Conservation (phyloP, 805 yeast species). For the Hanseniaspora pseudoguilliermondii region DNA sequence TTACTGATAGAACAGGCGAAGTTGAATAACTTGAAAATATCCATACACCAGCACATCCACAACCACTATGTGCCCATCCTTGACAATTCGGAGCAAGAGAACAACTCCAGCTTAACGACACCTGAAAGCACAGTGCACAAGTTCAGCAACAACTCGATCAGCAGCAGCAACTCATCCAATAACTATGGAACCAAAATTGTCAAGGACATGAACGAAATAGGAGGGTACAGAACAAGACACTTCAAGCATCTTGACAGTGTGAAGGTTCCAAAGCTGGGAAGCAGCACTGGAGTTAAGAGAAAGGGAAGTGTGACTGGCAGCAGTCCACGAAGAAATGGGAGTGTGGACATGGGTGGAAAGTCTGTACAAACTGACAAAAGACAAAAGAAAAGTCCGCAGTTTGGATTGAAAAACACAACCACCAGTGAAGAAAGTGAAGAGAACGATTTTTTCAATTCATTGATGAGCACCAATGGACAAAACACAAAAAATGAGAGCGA, state of each 20-base stretch:
- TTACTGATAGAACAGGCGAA: conserved; percentile 50
- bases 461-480: neutral
- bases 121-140: neutral
- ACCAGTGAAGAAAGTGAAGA: neutral
- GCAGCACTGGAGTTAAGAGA: neutral
- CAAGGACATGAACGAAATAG: conserved; percentile 32
- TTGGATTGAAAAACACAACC: neutral
- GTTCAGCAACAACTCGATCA: neutral
- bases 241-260: conserved; percentile 42
- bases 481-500: neutral
- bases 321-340: neutral
- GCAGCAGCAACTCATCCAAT: conserved; percentile 15
- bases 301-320: neutral
- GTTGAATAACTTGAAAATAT: conserved; percentile 42
- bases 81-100: conserved; percentile 12
- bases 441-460: conserved; percentile 5
- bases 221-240: conserved; percentile 49
- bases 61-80: conserved; percentile 51
- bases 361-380: neutral
- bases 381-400: neutral
- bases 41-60: conserved; percentile 77
- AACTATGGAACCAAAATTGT: conserved; percentile 14
- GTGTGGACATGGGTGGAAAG: neutral
- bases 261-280: conserved; percentile 27
- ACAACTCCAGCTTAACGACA: neutral